Evolutionary conservation across 805 yeast genomes (phyloP), one percentile per base, ranked within the genome.

Genomic region (Cyberlindnera meyerae): DNA sequence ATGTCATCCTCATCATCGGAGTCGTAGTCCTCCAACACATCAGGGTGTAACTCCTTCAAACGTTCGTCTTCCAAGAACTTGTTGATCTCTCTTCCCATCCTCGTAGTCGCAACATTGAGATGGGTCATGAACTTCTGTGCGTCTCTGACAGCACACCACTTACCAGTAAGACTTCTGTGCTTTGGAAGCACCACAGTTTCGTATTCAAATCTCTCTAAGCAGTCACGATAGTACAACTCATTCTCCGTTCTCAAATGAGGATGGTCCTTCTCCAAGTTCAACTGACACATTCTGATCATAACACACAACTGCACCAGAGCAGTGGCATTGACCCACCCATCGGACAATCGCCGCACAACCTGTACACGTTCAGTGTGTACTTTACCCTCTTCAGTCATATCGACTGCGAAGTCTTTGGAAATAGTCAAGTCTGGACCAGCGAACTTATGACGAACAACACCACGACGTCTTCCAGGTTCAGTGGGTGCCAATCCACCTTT

Each of bases 181-280:
- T 24, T 34, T 20, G 38, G 22, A 13, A 33, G 29, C 2, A 31
- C 29, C 11, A 53, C 49, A n/a, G 48, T 33, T 26, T 55, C 57
- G 25, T 40, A 43, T 1, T 39, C 31, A n/a, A 38, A 25, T 7
- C 24, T 31, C 21, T 52, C 49, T 6, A 58, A 15, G 13, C 22
- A n/a, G 36, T 57, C 60, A 17, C 53, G 37, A 31, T 39, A 51
- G 22, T 44, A 52, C 6, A 58, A 24, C 28, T 52, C 61, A 33
- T 46, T 51, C 20, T 43, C 43, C 8, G 37, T 39, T 17, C 45
- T 36, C 45, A 58, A 33, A 28, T 49, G 53, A 2, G 60, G 61
- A 37, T 58, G 60, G 14, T 44, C 49, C 24, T 47, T 34, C 5
- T 49, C 45, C 27, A 48, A 34, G 27, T 44, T 36, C 28, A 52